Conservation (phyloP, 768 basidiomycete species). For the Aureoboletus auriporus region DNA sequence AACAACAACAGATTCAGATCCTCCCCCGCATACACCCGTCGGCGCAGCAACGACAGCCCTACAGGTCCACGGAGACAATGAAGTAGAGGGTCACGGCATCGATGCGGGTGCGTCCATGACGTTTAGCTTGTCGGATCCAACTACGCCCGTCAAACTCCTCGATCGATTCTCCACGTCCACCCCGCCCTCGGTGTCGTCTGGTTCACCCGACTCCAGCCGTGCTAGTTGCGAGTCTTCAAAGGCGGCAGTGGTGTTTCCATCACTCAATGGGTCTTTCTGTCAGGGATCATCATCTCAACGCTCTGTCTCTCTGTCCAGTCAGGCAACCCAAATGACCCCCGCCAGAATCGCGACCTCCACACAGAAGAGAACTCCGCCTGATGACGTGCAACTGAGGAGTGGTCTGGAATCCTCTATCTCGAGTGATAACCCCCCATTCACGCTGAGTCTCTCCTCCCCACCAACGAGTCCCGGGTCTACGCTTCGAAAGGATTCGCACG, state of each 20-base stretch:
- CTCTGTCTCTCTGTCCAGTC: not conserved
- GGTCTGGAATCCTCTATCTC: not conserved
- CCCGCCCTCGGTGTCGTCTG: conserved; percentile 1
- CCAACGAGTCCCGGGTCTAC: conserved; percentile 6
- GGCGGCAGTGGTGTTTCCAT: conserved; percentile 20
- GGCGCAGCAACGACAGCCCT: conserved; percentile 5
- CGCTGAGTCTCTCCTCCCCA: conserved; percentile 9
- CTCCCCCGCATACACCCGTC: conserved; percentile 24
- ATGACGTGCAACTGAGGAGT: not conserved
- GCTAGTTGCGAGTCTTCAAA: conserved; percentile 8
- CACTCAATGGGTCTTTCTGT: conserved; percentile 21
- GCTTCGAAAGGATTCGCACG: conserved; percentile 23
- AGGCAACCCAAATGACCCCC: conserved; percentile 9
- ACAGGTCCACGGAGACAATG: conserved; percentile 15
- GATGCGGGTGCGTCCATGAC: conserved; percentile 1
- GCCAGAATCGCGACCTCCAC: conserved; percentile 1
- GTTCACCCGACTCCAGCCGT: not conserved
- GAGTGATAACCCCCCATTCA: conserved; percentile 2
- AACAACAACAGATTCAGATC: conserved; percentile 25
- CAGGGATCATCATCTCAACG: conserved; percentile 6
- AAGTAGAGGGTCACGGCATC: conserved; percentile 1
- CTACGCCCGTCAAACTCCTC: conserved; percentile 15
- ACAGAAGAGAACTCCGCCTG: not conserved
- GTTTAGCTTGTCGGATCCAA: conserved; percentile 10
- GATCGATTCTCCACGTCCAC: conserved; percentile 9